Percentiles rank a stretch among this genome's conserved stretches.
Evolutionary conservation across 208 protist genomes (phyloP).

Genomic region (Crithidia thermophila): DNA sequence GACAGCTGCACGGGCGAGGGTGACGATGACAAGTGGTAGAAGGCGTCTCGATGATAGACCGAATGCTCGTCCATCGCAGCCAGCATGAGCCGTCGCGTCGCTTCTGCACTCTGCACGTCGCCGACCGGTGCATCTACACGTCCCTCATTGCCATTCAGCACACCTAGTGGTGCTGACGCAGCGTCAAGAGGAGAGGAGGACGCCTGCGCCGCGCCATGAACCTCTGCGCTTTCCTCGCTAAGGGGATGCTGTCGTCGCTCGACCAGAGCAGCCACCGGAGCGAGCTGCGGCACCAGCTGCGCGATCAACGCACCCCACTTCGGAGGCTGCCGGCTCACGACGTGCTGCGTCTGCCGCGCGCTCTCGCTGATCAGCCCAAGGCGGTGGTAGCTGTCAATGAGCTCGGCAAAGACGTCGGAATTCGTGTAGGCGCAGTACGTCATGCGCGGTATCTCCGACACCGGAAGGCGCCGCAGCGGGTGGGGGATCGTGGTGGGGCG

Average conservation of each 20-base stretch:
- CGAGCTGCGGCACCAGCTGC: constrained; percentile 28
- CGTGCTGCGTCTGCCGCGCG: constrained; percentile 15
- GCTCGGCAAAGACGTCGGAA: constrained; percentile 51
- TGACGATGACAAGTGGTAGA: constrained; percentile 39
- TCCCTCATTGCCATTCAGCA: background rate
- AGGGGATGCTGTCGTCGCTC: too few species aligned
- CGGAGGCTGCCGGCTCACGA: constrained; percentile 13
- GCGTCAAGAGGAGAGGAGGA: background rate
- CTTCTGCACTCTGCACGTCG: background rate
- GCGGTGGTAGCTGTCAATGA: constrained; percentile 48
- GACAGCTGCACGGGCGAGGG: background rate
- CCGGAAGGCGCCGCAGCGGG: constrained; percentile 41
- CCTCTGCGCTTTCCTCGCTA: background rate
- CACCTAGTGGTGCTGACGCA: too few species aligned
- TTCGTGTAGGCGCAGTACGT: constrained; percentile 52
- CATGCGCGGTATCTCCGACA: constrained; percentile 32
- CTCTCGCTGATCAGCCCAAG: constrained; percentile 43
- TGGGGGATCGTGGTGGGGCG: constrained; percentile 36
- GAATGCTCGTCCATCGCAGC: constrained; percentile 32
- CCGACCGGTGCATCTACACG: background rate
- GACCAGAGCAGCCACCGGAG: background rate
- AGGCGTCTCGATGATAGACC: constrained; percentile 57
- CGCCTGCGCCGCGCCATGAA: background rate
- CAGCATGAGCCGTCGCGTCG: constrained; percentile 6
- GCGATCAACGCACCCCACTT: constrained; percentile 15